Base-by-base conservation (phyloP, 2,329 filamentous ascomycete species). In the Fusarium musae region DNA sequence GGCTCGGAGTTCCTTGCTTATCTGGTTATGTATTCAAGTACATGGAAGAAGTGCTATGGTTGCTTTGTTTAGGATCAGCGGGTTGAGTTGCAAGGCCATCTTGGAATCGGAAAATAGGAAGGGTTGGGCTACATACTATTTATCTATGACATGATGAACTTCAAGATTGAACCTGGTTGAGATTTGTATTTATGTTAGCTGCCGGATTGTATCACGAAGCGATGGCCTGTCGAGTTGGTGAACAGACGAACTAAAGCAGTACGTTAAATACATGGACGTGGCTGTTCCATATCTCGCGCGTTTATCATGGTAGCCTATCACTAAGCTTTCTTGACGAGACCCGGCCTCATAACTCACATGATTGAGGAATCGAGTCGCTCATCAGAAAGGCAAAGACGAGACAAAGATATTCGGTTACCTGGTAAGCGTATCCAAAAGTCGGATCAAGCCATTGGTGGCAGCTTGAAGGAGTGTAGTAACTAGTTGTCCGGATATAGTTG, bases 91-190 rank as follows among this genome's bases (percentile, higher is more conserved):
- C 30, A 30, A 30, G 30, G 30, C 30, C 30, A 9, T 7, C 9
- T 30, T 30, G 30, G 9, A 30, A 30, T 30, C 30, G 30, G 30
- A 30, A 8, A 8, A 8, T 30, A 30, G 9, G 30, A 30, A 30
- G 30, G 30, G 9, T 30, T 30, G 30, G 30, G 30, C 30, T 30
- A 10, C 23, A 23, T 23, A 23, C 6, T 32, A 15, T 10, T 6
- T 5, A 2, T 19, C 26, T 59, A 19, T 10, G 19, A 13, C 30
- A n/a, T 10, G 9, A 46, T 15, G 2, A 16, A 16, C 17, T 13
- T 2, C 10, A 3, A 19, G 3, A 15, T 0, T 10, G 2, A 13
- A 0, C 19, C 6, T 52, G 2, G 8, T 3, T 19, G 11, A 9
- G 46, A 8, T 21, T 23, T 23, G 23, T 23, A 23, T 23, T 23